These are phyloP conservation scores for Gentiana dahurica DNA, from an alignment of 257 asterid genomes.

Conservation along the genomic window DNA sequence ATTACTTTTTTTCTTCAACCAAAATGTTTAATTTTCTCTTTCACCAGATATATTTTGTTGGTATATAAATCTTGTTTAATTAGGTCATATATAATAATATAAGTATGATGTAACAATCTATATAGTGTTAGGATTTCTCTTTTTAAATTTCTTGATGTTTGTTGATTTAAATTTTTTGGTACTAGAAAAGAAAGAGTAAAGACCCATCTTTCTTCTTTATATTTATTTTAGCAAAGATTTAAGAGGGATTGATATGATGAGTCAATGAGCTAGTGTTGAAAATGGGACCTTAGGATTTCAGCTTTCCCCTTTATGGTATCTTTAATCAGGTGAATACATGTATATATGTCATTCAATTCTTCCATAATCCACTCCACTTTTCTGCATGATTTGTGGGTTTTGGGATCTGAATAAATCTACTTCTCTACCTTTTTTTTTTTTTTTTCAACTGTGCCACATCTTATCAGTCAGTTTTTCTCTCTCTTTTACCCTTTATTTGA, in stretches of 20 bases:
- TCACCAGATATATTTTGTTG: not conserved
- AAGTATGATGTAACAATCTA: too few species aligned
- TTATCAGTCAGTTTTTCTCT: not conserved
- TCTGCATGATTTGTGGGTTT: constrained; percentile 28
- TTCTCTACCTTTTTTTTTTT: constrained; percentile 21
- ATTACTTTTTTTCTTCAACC: not conserved
- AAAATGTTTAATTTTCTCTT: not conserved
- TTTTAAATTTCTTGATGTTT: constrained; percentile 4
- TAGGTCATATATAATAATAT: too few species aligned
- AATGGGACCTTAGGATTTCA: constrained; percentile 33
- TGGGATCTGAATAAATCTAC: constrained; percentile 64
- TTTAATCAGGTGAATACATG: constrained; percentile 3
- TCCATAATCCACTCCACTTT: not conserved
- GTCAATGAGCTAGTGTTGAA: constrained; percentile 2
- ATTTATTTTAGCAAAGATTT: not conserved
- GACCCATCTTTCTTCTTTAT: constrained; percentile 25
- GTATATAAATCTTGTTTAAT: too few species aligned
- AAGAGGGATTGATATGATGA: constrained; percentile 21
- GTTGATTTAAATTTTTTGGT: constrained; percentile 17
- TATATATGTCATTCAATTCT: not conserved
- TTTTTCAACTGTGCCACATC: constrained; percentile 19
- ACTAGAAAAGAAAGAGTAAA: constrained; percentile 20
- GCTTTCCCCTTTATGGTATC: constrained; percentile 13
- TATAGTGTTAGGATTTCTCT: not conserved
- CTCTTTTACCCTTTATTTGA: constrained; percentile 37